Percentiles rank a stretch among this genome's conserved stretches.
phyloP scores from a whole-genome alignment of 2,329 filamentous ascomycete genomes.

The Parafenestella ontariensis region DNA sequence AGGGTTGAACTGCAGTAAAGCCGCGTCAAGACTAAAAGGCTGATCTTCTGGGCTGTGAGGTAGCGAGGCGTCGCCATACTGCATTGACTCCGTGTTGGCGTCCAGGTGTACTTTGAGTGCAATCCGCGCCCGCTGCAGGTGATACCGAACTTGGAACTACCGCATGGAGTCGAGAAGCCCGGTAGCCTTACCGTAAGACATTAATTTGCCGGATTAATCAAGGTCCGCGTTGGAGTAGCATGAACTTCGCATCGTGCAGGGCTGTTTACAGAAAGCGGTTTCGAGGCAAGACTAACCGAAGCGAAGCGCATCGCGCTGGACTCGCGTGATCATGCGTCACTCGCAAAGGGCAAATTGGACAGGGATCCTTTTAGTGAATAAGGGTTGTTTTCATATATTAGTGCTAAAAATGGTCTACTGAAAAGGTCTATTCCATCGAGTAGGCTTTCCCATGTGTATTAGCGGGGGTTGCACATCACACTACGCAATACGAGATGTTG shows the following conservation, averaged over 20 bases:
- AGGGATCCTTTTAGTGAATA: background rate
- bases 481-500: background rate
- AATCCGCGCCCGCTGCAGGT: background rate
- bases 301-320: constrained; percentile 23
- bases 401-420: background rate
- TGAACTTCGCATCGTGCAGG: background rate
- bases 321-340: constrained; percentile 22
- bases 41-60: constrained; percentile 87
- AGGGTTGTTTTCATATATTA: background rate
- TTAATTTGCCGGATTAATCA: background rate
- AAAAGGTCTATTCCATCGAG: background rate
- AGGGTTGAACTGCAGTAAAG: constrained; percentile 78
- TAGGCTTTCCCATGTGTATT: background rate
- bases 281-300: constrained; percentile 22
- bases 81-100: background rate
- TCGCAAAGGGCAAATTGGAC: background rate
- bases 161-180: background rate
- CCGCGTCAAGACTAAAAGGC: constrained; percentile 79
- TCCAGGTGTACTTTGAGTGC: background rate
- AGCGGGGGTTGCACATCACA: background rate
- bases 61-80: constrained; percentile 72
- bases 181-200: background rate
- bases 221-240: background rate
- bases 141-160: background rate
- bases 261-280: constrained; percentile 17